Conservation (phyloP, 306 rosid species). For the Citrullus mucosospermus region DNA sequence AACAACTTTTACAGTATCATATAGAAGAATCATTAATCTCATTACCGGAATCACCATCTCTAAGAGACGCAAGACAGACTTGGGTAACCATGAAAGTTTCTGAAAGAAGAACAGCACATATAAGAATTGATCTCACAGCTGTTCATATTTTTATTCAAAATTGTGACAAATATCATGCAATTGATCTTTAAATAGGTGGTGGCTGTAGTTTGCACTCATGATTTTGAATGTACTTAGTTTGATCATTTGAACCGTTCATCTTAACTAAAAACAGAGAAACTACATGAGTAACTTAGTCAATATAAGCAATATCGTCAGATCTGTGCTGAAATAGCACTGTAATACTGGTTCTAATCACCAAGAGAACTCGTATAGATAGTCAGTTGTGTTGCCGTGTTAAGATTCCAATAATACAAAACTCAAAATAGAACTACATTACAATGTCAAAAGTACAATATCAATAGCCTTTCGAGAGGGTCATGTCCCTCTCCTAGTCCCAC, state of each 20-base stretch:
- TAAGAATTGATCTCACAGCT: conserved; percentile 10
- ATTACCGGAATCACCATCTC: conserved; percentile 76
- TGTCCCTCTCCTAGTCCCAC: too few species aligned
- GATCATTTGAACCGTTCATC: background rate
- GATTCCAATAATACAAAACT: too few species aligned
- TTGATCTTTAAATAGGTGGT: background rate
- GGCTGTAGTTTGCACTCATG: background rate
- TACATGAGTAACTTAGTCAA: background rate
- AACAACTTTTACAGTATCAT: background rate
- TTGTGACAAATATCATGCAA: background rate
- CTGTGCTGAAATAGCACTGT: background rate
- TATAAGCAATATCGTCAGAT: background rate
- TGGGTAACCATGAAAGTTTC: conserved; percentile 74
- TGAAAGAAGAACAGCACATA: conserved; percentile 18
- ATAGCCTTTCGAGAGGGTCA: too few species aligned
- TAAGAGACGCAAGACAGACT: conserved; percentile 72
- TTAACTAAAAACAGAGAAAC: background rate
- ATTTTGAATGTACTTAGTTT: background rate
- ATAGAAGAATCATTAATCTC: conserved; percentile 10
- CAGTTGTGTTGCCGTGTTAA: background rate
- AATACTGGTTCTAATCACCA: background rate
- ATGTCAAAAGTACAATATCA: too few species aligned
- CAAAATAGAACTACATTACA: too few species aligned
- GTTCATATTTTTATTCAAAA: background rate
- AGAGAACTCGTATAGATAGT: background rate